Evolutionary conservation across 106 monocot species (phyloP).

Genomic region (Allium cepa): DNA sequence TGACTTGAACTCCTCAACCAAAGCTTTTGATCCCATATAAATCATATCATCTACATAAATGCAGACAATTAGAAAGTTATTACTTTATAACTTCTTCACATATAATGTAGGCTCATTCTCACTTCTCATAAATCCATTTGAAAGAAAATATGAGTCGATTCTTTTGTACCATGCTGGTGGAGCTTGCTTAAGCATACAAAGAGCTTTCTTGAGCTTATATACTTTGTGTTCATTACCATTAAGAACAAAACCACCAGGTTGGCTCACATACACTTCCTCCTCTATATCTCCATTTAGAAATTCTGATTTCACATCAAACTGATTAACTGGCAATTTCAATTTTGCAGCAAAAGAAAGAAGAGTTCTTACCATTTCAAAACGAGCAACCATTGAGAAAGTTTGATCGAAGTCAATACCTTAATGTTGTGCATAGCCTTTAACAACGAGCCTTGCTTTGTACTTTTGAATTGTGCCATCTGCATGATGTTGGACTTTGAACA

Average conservation of each 20-base stretch:
- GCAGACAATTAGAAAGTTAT: background rate
- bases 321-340: background rate
- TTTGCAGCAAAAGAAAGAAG: constrained; percentile 5
- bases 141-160: background rate
- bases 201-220: no score
- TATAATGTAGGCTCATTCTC: background rate
- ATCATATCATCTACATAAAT: constrained; percentile 23
- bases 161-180: background rate
- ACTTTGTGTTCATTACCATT: background rate
- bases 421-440: background rate
- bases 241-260: background rate
- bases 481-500: no score
- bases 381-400: background rate
- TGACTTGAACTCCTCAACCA: no score
- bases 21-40: no score
- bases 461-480: background rate
- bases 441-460: constrained; percentile 5
- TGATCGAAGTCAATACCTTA: background rate
- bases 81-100: background rate
- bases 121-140: constrained; percentile 1
- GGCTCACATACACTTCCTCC: constrained; percentile 2
- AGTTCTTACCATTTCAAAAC: background rate
- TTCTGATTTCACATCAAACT: no score
- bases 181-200: no score
- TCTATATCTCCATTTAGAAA: constrained; percentile 7